Base-by-base conservation (phyloP, 441 rosid genomes). In the Populus hybrid region DNA sequence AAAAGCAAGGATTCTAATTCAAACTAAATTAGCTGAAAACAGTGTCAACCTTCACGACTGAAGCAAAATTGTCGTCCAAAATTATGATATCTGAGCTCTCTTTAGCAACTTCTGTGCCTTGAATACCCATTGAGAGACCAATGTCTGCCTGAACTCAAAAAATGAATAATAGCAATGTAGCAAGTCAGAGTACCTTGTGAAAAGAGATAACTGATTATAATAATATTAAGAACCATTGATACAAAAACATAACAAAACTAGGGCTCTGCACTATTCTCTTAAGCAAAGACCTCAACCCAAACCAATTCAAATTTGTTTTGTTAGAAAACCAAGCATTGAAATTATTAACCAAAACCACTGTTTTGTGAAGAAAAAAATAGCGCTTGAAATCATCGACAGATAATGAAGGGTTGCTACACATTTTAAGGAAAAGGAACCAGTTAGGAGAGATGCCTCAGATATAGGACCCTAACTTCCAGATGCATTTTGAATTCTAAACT, bases 21-120 rank as follows among this genome's bases (percentile, higher is more conserved):
- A 35, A 54, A 54, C 32, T 30, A 30, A 30, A 30, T 54, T 54
- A 54, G 61, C 61, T 54, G 61, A 50, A 30, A 5, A 24, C 8
- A 16, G 30, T 11, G 77, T 86, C 64, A 72, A 93, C 98, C 98
- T 94, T 93, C 64, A 96, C 99, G 85, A 96, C 98, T 6, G 99
- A 92, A 77, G 90, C 81, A 81, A 96, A 96, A 80, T 96, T 84
- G 80, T 96, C 98, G 70, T 96, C 99, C 88, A 96, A 77, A 40
- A 96, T 96, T 77, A 96, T 94, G 76, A 96, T 94, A 82, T 96
- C 99, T 1, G 99, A 96, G 86, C 86, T 96, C 87, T 96, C 99
- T 76, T 96, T 96, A 0, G 99, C 99, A 72, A 96, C 99, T 87
- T 96, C 99, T 1, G 99, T 96, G 73, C 99, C 99, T 87, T 35